These are phyloP conservation scores for Parasitella parasitica DNA, from an alignment of 371 early-diverging fungal species.

Conservation along the genomic window DNA sequence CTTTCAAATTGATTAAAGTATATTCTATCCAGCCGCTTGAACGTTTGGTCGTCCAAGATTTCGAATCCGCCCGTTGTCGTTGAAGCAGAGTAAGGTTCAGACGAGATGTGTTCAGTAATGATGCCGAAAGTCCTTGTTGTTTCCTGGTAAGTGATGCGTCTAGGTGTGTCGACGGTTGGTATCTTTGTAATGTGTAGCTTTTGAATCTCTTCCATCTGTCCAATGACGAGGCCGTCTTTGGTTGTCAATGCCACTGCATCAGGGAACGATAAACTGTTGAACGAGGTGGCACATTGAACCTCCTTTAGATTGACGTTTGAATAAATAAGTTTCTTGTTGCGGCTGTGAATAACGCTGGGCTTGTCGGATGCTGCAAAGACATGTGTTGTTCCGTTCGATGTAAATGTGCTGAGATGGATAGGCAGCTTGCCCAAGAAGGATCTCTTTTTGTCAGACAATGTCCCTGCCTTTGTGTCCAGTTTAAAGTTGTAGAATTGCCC, in stretches of 20 bases:
- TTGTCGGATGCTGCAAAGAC: conserved; percentile 90
- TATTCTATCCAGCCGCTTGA: conserved; percentile 61
- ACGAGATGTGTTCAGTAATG: conserved; percentile 44
- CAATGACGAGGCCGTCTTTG: conserved; percentile 68
- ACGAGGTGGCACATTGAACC: conserved; percentile 68
- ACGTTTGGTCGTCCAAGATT: conserved; percentile 73
- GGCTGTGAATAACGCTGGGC: conserved; percentile 81
- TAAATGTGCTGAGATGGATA: conserved; percentile 68
- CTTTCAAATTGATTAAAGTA: conserved; percentile 49
- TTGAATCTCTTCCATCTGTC: conserved; percentile 84
- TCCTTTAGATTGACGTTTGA: conserved; percentile 85
- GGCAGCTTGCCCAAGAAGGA: conserved; percentile 80
- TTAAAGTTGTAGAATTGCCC: conserved; percentile 77
- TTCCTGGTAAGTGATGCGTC: conserved; percentile 73
- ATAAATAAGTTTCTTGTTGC: conserved; percentile 75
- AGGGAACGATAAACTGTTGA: conserved; percentile 61
- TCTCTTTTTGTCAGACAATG: conserved; percentile 62
- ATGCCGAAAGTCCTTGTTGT: conserved; percentile 61
- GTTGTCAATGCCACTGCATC: conserved; percentile 74
- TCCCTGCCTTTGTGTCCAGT: conserved; percentile 47
- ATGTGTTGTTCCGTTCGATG: conserved; percentile 55
- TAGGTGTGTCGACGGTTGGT: conserved; percentile 70
- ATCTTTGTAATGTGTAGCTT: conserved; percentile 84
- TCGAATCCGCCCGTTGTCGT: conserved; percentile 54
- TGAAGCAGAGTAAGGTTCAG: conserved; percentile 21